A percentile compares a stretch with the other conserved stretches of the same genome.
These are phyloP conservation scores for Taxawa tesnikishii DNA, from an alignment of 2,329 filamentous ascomycete species.

Conservation along the genomic window DNA sequence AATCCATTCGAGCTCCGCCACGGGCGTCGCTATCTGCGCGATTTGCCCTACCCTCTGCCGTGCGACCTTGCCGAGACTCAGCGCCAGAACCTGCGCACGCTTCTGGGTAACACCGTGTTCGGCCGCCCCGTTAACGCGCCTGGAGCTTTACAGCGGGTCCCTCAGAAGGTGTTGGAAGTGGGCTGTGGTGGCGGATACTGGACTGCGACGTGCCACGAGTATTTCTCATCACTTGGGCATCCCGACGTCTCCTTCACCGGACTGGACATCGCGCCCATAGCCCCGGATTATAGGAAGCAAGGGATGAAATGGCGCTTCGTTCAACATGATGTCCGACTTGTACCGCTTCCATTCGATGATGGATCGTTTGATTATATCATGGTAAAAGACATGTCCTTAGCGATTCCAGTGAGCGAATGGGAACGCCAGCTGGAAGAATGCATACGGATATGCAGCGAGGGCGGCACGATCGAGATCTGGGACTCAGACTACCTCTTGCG, in stretches of 20 bases:
- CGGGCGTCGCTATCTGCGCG: constrained; percentile 72
- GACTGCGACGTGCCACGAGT: constrained; percentile 77
- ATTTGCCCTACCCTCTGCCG: constrained; percentile 74
- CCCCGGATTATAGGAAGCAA: constrained; percentile 50
- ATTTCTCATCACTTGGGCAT: constrained; percentile 58
- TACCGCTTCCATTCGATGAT: constrained; percentile 66
- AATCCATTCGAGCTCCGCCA: constrained; percentile 53
- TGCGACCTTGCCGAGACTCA: constrained; percentile 80
- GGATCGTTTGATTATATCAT: constrained; percentile 81
- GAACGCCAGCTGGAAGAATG: constrained; percentile 57
- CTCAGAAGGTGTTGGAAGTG: constrained; percentile 68
- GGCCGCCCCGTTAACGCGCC: constrained; percentile 69
- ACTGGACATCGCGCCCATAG: constrained; percentile 65
- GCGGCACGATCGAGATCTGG: constrained; percentile 78
- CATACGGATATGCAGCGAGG: constrained; percentile 62
- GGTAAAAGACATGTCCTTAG: constrained; percentile 69
- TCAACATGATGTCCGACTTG: constrained; percentile 68
- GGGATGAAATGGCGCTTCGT: constrained; percentile 83
- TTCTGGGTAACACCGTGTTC: constrained; percentile 70
- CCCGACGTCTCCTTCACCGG: constrained; percentile 66
- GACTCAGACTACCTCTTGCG: constrained; percentile 77
- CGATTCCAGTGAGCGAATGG: constrained; percentile 44
- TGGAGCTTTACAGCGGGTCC: constrained; percentile 52
- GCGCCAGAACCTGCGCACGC: constrained; percentile 71
- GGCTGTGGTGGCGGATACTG: constrained; percentile 83